A percentile compares a stretch with the other conserved stretches of the same genome.
phyloP scores from a whole-genome alignment of 129 eudicot species.

The Escallonia rubra region DNA sequence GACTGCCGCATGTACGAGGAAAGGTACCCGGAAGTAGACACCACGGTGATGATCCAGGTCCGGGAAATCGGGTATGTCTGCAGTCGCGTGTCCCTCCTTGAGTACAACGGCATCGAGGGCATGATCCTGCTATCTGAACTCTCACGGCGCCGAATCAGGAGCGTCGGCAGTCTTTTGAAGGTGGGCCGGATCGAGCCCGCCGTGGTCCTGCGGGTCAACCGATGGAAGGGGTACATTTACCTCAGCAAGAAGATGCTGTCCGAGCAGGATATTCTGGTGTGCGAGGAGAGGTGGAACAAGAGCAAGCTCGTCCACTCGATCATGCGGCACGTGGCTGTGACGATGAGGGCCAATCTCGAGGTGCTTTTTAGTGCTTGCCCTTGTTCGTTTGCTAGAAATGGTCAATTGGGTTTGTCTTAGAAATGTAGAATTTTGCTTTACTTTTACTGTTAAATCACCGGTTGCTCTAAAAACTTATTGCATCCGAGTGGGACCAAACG shows the following conservation, averaged over 20 bases:
- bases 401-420: too few species aligned
- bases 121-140: slow-evolving; percentile 71
- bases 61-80: slow-evolving; percentile 60
- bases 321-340: slow-evolving; percentile 72
- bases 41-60: slow-evolving; percentile 59
- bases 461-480: too few species aligned
- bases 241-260: slow-evolving; percentile 62
- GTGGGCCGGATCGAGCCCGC: slow-evolving; percentile 76
- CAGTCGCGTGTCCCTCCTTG: slow-evolving; percentile 54
- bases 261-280: slow-evolving; percentile 53
- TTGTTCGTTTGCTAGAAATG: too few species aligned
- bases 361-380: slow-evolving; percentile 7
- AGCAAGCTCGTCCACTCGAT: slow-evolving; percentile 77
- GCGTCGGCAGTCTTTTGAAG: slow-evolving; percentile 59
- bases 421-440: too few species aligned
- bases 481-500: too few species aligned
- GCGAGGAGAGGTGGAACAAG: slow-evolving; percentile 64
- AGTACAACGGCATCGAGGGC: slow-evolving; percentile 73
- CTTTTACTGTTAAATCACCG: too few species aligned
- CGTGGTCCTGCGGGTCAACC: slow-evolving; percentile 65
- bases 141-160: slow-evolving; percentile 68
- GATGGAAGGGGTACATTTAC: slow-evolving; percentile 67
- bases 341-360: slow-evolving; percentile 53
- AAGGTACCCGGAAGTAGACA: slow-evolving; percentile 43
- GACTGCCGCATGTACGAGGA: slow-evolving; percentile 65